A percentile compares a stretch with the other conserved stretches of the same genome.
These are phyloP conservation scores for Candida multigemmis DNA, from an alignment of 805 yeast genomes.

Conservation along the genomic window DNA sequence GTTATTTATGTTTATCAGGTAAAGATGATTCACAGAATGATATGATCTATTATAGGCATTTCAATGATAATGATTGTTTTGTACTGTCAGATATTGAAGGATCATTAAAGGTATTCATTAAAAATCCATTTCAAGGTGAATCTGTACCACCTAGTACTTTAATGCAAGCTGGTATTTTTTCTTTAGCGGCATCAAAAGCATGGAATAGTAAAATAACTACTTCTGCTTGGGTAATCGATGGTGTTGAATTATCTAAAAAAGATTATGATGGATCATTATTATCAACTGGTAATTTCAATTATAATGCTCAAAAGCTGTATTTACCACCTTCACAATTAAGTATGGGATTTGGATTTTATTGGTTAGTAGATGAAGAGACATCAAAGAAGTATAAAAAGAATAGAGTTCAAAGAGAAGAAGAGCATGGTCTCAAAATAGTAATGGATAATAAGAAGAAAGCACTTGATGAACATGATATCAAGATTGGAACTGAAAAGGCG, in stretches of 20 bases:
- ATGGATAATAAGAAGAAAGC: slow-evolving; percentile 28
- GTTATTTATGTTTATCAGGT: slow-evolving; percentile 80
- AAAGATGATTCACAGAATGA: slow-evolving; percentile 75
- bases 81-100: slow-evolving; percentile 71
- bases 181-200: slow-evolving; percentile 75
- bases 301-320: slow-evolving; percentile 44
- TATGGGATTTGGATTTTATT: slow-evolving; percentile 82
- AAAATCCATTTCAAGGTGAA: slow-evolving; percentile 66
- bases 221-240: slow-evolving; percentile 80
- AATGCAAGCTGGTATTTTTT: slow-evolving; percentile 80
- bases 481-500: slow-evolving; percentile 6
- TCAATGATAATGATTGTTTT: slow-evolving; percentile 62
- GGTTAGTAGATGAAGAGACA: slow-evolving; percentile 57
- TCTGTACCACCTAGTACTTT: slow-evolving; percentile 79
- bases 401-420: slow-evolving; percentile 22
- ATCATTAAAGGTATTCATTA: slow-evolving; percentile 67
- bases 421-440: slow-evolving; percentile 27
- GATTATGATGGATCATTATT: slow-evolving; percentile 54
- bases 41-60: slow-evolving; percentile 68
- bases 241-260: slow-evolving; percentile 58
- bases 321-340: slow-evolving; percentile 77
- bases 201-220: slow-evolving; percentile 83
- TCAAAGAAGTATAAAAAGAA: slow-evolving; percentile 19
- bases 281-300: slow-evolving; percentile 52
- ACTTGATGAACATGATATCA: slow-evolving; percentile 13